Evolutionary conservation across 345 rosid genomes (phyloP).

Genomic region (Moricandia arvensis): DNA sequence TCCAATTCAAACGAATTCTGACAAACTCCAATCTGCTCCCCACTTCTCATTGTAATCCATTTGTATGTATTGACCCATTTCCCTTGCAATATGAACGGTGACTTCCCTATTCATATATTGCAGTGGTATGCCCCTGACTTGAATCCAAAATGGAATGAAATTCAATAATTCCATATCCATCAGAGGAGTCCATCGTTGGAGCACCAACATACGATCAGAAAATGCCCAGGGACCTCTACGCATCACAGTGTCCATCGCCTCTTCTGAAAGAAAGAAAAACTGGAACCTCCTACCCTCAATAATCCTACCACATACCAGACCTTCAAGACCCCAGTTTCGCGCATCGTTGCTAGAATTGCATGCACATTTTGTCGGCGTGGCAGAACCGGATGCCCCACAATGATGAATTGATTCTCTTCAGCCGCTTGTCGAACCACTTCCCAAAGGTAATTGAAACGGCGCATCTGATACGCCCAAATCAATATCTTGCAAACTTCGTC

Average conservation of each 20-base stretch:
- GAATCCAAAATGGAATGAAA: neutral
- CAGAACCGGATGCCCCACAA: too few relatives aligned
- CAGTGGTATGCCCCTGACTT: neutral
- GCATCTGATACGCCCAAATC: too few relatives aligned
- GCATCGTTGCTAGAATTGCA: neutral
- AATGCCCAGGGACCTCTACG: neutral
- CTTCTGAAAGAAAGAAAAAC: neutral
- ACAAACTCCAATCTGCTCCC: neutral
- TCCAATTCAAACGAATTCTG: neutral
- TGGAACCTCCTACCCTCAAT: neutral
- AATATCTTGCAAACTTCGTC: too few relatives aligned
- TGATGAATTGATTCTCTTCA: too few relatives aligned
- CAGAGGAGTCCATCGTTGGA: neutral
- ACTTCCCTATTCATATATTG: neutral
- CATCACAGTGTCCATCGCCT: neutral
- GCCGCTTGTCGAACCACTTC: too few relatives aligned
- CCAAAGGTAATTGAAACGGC: too few relatives aligned
- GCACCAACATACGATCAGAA: neutral
- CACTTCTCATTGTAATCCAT: neutral
- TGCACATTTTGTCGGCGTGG: too few relatives aligned
- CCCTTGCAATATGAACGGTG: neutral
- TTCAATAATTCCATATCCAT: neutral
- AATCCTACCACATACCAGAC: neutral
- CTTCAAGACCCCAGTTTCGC: neutral
- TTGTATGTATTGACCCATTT: neutral